phyloP scores from a whole-genome alignment of 352 stramenopile species.

The Aphanomyces stellatus region DNA sequence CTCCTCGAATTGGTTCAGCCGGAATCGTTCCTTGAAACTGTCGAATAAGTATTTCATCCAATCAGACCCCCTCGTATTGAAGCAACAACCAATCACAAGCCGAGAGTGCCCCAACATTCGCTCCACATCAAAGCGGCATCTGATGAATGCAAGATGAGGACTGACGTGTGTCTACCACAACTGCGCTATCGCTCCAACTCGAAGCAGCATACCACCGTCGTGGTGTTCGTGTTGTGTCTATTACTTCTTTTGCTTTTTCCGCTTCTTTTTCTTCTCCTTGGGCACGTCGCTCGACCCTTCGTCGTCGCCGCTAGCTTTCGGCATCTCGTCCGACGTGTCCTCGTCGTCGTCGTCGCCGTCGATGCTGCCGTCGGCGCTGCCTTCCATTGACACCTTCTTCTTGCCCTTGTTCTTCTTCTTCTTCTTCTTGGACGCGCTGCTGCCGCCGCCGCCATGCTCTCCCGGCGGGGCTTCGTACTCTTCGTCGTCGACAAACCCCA shows the following conservation, averaged over 20 bases:
- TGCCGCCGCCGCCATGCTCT: neutral
- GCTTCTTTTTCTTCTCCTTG: conserved; percentile 21
- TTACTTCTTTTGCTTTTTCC: conserved; percentile 22
- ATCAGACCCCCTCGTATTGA: no score
- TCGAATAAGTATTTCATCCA: no score
- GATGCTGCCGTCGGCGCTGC: neutral
- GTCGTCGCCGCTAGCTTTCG: neutral
- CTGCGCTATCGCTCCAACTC: no score
- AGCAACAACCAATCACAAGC: no score
- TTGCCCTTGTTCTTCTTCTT: conserved; percentile 61
- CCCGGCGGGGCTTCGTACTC: conserved; percentile 65
- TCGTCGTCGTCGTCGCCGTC: neutral
- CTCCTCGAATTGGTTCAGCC: no score
- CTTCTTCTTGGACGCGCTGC: conserved; percentile 27
- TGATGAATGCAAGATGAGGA: no score
- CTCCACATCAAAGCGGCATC: no score
- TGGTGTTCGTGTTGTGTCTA: no score
- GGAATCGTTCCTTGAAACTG: no score
- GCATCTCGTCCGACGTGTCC: neutral
- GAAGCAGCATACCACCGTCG: no score
- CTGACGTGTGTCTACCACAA: no score
- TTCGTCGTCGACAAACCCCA: conserved; percentile 79
- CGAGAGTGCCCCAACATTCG: no score
- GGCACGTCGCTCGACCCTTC: neutral
- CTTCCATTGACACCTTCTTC: conserved; percentile 60